Base-by-base conservation (phyloP, 2,329 filamentous ascomycete species). In the Cercospora zeina region DNA sequence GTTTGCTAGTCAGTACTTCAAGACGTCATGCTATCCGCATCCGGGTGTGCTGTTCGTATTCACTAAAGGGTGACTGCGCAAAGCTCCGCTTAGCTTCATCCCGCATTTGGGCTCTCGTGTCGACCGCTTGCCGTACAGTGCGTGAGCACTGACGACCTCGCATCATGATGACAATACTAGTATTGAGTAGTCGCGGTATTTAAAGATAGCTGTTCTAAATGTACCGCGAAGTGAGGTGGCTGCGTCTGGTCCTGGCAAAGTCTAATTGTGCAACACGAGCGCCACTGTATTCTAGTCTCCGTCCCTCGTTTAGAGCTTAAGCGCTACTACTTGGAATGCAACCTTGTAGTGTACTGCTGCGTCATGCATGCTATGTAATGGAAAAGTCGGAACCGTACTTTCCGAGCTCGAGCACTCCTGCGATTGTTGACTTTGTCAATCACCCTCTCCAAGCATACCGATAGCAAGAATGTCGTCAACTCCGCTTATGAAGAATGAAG, bases 401-500 rank as follows among this genome's bases (percentile, higher is more conserved):
- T 31, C 49, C 14, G 33, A 33, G 31, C 27, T 16, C n/a, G 4
- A 16, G 7, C 27, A 16, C 49, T 51, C 27, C 49, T 51, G 49
- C 49, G 14, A 8, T 19, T 31, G 31, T 19, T 34, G 27, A 51
- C 27, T 51, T 51, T 13, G 49, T 33, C 27, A 51, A 31, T 33
- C 49, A 51, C 14, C 33, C 27, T 33, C 27, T 31, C 49, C 14
- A 51, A 24, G n/a, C 47, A 19, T n/a, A 8, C 13, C 49, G 27
- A 19, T 7, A 11, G 34, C 34, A 39, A 56, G 34, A 14, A 64
- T 64, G 62, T 60, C 62, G 13, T 60, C 59, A 7, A 51, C 45
- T 16, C 62, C 62, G 16, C 45, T 64, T 4, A 47, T 64, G 54
- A 62, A 61, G 51, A 58, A 54, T 19, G 62, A 64, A 45, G 47